Evolutionary conservation across 805 yeast species (phyloP).

Genomic region (Candida methanosorbosa): DNA sequence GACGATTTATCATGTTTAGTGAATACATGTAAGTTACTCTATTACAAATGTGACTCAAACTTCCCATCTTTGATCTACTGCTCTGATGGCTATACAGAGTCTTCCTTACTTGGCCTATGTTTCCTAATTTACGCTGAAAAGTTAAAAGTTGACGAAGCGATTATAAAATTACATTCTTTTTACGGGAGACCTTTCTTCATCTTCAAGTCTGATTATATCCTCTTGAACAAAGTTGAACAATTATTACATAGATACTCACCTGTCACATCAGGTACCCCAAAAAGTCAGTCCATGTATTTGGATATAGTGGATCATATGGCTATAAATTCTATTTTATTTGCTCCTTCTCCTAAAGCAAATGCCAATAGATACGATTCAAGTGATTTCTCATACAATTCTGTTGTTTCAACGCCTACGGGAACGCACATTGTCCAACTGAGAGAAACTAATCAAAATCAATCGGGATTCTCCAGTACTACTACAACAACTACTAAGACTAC

Average conservation of each 20-base stretch:
- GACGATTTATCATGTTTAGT: constrained; percentile 57
- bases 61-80: constrained; percentile 58
- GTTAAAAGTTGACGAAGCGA: constrained; percentile 52
- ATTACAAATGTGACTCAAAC: constrained; percentile 26
- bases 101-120: constrained; percentile 65
- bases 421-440: constrained; percentile 22
- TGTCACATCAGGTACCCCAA: background rate
- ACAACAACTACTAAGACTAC: too few relatives aligned
- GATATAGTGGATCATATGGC: constrained; percentile 7
- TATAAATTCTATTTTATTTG: constrained; percentile 13
- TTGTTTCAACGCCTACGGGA: constrained; percentile 17
- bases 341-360: constrained; percentile 8
- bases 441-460: too few relatives aligned
- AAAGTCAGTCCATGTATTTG: background rate
- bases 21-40: constrained; percentile 61
- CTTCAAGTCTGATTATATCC: constrained; percentile 64
- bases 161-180: constrained; percentile 50
- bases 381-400: background rate
- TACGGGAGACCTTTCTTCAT: constrained; percentile 77
- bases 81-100: constrained; percentile 89
- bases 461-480: background rate
- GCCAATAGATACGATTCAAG: background rate
- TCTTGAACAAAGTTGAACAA: constrained; percentile 57
- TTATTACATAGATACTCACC: constrained; percentile 59
- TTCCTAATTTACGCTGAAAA: constrained; percentile 65